Evolutionary conservation across 257 asterid species (phyloP), one percentile per base, ranked within the genome.

Genomic region (Solanum arcanum): DNA sequence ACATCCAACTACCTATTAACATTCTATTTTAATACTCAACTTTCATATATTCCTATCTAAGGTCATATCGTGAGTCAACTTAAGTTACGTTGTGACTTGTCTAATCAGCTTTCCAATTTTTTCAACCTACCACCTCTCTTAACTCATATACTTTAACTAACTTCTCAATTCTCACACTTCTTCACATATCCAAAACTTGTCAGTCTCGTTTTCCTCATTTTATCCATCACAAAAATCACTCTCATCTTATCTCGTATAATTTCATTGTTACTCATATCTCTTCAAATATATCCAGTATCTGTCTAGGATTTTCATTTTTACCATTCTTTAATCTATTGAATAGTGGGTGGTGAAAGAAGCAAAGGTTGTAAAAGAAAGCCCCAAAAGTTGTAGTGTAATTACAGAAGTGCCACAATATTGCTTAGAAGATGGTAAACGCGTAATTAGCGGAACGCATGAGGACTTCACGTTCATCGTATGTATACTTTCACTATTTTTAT

Each of bases 361-460:
- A 59, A 8, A 59, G 12, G 25, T n/a, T 4, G 2, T 20, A 20
- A 59, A 59, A 56, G 5, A 81, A 29, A 49, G 41, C 66, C 7
- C 87, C 62, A 25, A 7, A n/a, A 27, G 44, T 85, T 85, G 44
- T 11, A 23, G 1, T 7, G 6, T 31, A 69, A 86, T 86, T 86
- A 8, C 87, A 72, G 9, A 69, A 62, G 16, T 64, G 60, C 87
- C 87, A 33, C 29, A 44, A 47, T 12, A 47, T 33, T 31, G 80
- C 25, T 41, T 5, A 25, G 66, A 29, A 5, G 69, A 29, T 86
- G 47, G 20, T 44, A 47, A 72, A 47, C 87, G 83, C 87, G 87
- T 12, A 39, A 86, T 72, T 86, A 70, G 87, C 83, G 87, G 87
- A 47, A 64, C 35, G 16, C 62, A 62, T 86, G 72, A 86, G 70